phyloP scores from a whole-genome alignment of 805 yeast genomes.

The Deakozyma indianensis region DNA sequence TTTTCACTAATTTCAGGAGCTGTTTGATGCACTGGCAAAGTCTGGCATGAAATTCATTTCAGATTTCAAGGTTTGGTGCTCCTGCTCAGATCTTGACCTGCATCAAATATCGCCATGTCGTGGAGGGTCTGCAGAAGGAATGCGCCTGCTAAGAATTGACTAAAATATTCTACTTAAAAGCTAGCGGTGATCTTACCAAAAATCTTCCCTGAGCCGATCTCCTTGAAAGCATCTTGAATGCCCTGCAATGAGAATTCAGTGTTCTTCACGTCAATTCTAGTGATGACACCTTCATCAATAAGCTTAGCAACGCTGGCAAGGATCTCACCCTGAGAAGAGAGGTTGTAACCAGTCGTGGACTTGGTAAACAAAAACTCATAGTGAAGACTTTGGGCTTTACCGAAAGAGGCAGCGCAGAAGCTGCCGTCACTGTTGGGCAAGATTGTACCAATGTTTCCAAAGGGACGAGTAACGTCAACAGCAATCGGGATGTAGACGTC shows the following conservation, averaged over 20 bases:
- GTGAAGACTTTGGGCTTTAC: background rate
- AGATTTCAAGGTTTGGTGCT: too few relatives aligned
- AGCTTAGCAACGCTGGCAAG: background rate
- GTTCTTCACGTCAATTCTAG: background rate
- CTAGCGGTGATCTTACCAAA: background rate
- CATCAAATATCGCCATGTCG: too few relatives aligned
- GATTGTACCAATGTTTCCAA: background rate
- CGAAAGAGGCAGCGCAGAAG: background rate
- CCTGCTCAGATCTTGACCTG: too few relatives aligned
- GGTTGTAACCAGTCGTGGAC: background rate
- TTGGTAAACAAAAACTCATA: background rate
- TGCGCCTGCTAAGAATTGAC: too few relatives aligned
- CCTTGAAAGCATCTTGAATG: background rate
- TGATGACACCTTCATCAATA: background rate
- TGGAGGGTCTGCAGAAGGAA: too few relatives aligned
- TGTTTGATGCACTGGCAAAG: too few relatives aligned
- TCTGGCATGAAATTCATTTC: too few relatives aligned
- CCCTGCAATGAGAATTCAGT: background rate
- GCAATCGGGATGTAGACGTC: background rate
- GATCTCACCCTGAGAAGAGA: background rate
- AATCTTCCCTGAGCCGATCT: background rate
- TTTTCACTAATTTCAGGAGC: too few relatives aligned
- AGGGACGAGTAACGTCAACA: background rate
- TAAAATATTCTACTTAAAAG: background rate
- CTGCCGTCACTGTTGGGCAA: background rate